Base-by-base conservation (phyloP, 1,284 basidiomycete species). In the Peniophora sp. region DNA sequence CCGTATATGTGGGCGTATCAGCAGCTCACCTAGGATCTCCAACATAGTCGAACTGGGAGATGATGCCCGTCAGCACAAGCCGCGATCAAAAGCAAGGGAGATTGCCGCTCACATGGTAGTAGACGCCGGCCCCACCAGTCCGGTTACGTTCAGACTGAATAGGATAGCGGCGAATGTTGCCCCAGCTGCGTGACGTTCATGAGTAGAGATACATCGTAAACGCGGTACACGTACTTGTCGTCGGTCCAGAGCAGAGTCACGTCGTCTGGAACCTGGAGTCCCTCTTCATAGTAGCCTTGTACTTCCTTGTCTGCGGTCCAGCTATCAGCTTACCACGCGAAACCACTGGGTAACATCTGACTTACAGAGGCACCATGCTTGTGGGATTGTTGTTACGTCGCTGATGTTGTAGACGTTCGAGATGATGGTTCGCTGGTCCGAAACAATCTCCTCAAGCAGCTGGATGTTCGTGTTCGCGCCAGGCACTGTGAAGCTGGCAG, bases 361-460 rank as follows among this genome's bases (percentile, higher is more conserved):
- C 75, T 44, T 55, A 81, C 79, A 83, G 2, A 85, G 67, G 27
- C 76, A 72, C 82, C 83, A 85, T 43, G 83, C 70, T 61, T 86
- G 83, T 1, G 81, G 81, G 41, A 87, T 75, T 9, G 62, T 64
- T 2, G 75, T 68, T 10, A 79, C 63, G 57, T 81, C 69, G 9
- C 67, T 69, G 37, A n/a, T 20, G 51, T 75, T 73, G 62, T 75
- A 81, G 0, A 80, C 77, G 20, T 74, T 64, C 44, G 71, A 63
- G n/a, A 88, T 63, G 42, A 89, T 81, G n/a, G 68, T 62, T 8
- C 79, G 74, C 61, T 89, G 85, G 57, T 83, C 77, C 2, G 67
- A 64, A 39, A 85, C 75, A 53, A 88, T 76, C 48, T 73, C 60
- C 58, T 82, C 71, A 11, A 84, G 64, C 9, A 83, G 66, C 18